A percentile compares a stretch with the other conserved stretches of the same genome.
Evolutionary conservation across 106 monocot genomes (phyloP).

Genomic region (Dioscorea alata): DNA sequence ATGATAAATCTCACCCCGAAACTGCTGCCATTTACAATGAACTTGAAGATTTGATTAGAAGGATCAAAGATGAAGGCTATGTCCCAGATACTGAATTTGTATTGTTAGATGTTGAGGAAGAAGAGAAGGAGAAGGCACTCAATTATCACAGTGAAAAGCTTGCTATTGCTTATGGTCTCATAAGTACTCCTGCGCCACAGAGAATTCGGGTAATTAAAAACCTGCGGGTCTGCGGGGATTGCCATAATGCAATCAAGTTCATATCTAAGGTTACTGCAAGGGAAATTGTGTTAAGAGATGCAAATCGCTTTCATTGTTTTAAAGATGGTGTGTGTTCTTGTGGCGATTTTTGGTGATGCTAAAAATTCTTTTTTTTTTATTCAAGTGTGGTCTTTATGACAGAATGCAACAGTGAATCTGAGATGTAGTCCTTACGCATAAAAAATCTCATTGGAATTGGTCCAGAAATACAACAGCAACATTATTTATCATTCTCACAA

Average conservation of each 20-base stretch:
- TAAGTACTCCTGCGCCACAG: conserved; percentile 16
- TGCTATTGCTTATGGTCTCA: conserved; percentile 57
- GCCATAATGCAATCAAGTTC: conserved; percentile 63
- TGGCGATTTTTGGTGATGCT: conserved; percentile 55
- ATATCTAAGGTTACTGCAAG: conserved; percentile 41
- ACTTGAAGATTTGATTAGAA: conserved; percentile 40
- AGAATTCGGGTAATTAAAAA: conserved; percentile 45
- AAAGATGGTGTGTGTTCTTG: conserved; percentile 39
- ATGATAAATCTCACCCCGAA: conserved; percentile 46
- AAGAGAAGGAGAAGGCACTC: conserved; percentile 49
- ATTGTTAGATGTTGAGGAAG: conserved; percentile 52
- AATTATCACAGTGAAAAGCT: conserved; percentile 60
- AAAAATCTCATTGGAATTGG: too few relatives aligned
- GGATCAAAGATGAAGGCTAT: conserved; percentile 62
- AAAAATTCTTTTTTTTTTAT: background rate
- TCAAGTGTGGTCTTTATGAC: background rate
- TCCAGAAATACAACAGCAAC: too few relatives aligned
- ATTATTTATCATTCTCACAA: too few relatives aligned
- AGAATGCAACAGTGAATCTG: background rate
- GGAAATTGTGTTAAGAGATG: conserved; percentile 53
- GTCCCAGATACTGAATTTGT: conserved; percentile 39
- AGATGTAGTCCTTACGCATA: too few relatives aligned
- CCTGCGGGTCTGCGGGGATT: conserved; percentile 51
- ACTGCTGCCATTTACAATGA: conserved; percentile 29
- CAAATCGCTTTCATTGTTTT: conserved; percentile 51